Evolutionary conservation across 2,329 filamentous ascomycete species (phyloP).

Genomic region (Sporothrix euskadiensis): DNA sequence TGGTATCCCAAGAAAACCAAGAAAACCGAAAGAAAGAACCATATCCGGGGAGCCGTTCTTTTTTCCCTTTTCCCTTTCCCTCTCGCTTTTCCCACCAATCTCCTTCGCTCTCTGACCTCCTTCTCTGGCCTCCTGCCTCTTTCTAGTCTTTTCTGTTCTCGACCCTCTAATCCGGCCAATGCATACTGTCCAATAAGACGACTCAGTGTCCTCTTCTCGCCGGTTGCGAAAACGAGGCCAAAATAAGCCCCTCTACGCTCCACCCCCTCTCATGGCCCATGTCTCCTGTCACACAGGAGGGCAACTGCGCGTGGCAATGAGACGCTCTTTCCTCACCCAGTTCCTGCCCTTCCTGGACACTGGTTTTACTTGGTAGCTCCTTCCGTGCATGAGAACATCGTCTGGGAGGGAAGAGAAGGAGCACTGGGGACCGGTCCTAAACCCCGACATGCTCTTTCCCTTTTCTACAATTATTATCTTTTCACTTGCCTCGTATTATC

Average conservation of each 20-base stretch:
- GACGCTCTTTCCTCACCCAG: background rate
- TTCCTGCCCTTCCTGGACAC: background rate
- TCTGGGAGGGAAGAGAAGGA: background rate
- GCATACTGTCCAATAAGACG: background rate
- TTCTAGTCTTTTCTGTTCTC: slow-evolving; percentile 3
- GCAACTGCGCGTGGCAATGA: background rate
- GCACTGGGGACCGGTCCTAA: background rate
- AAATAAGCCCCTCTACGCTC: slow-evolving; percentile 25
- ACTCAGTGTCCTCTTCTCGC: background rate
- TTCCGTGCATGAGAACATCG: slow-evolving; percentile 16
- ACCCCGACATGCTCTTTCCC: background rate
- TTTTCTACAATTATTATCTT: background rate
- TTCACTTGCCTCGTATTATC: background rate
- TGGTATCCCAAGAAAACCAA: slow-evolving; percentile 36
- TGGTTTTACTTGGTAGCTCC: background rate
- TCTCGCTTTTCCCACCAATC: slow-evolving; percentile 28
- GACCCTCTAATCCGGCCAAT: background rate
- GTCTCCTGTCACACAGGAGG: background rate
- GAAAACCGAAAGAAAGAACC: background rate
- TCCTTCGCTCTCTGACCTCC: background rate
- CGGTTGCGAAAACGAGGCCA: slow-evolving; percentile 13
- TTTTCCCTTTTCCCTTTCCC: slow-evolving; percentile 12
- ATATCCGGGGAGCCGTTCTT: background rate
- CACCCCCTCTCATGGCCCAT: background rate
- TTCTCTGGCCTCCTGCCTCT: slow-evolving; percentile 21